Evolutionary conservation across 305 asterid species (phyloP), one percentile per base, ranked within the genome.

Genomic region (Fraxinus angustifolia): DNA sequence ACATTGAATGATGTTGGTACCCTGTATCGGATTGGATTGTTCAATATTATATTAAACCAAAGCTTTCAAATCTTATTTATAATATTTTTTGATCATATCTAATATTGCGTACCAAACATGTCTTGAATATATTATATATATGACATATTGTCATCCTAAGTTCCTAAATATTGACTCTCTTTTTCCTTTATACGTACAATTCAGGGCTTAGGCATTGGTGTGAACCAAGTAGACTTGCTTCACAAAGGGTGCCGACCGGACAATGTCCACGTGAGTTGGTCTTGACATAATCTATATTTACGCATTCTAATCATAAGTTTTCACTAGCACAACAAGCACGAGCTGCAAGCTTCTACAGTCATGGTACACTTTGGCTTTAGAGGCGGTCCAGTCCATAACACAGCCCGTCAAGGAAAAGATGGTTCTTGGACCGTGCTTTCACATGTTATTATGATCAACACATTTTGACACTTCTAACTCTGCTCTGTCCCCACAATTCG

Each of bases 191-290:
- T 30, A 81, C 79, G 83, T 7, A 67, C 73, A 40, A n/a, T 68
- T 53, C 81, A 68, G 73, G 40, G 75, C 71, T 79, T 53, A 30
- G 50, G 75, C 38, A 28, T 71, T 28, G 71, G 48, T 21, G 35
- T 6, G 38, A 78, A 73, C 30, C 73, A 72, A 23, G 16, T 81
- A 26, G 48, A 2, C 33, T 53, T 75, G 17, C 23, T 62, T 50
- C 65, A 62, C 26, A 40, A 81, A 82, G 89, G 14, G 16, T 50
- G 60, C 8, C 60, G 7, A 50, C 21, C 21, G 21, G 19, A 6
- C 21, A 2, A 3, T 21, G 4, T 19, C 3, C 70, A 19, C 4
- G 33, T 60, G 30, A 60, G 70, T 60, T 1, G 1, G 68, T 58
- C 70, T 60, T 60, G 1, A 60, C 21, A 50, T 2, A n/a, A 16